Evolutionary conservation across 2,329 filamentous ascomycete species (phyloP).

Genomic region (Fonsecaea nubica): DNA sequence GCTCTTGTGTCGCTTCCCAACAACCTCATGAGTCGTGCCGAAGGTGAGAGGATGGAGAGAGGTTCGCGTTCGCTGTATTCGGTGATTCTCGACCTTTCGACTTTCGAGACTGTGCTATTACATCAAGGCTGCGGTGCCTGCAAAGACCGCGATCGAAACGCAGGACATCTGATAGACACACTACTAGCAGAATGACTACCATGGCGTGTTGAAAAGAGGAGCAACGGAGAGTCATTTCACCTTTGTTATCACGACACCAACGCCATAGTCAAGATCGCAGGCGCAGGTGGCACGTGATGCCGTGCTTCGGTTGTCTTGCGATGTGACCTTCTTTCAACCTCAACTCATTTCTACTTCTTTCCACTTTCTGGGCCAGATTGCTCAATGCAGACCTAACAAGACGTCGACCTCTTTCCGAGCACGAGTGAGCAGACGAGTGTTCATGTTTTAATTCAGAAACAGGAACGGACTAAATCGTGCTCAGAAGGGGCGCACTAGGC

Average conservation of each 20-base stretch:
- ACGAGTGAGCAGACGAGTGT: not conserved
- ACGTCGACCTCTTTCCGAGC: slow-evolving; percentile 11
- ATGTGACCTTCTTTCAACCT: not conserved
- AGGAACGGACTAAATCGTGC: not conserved
- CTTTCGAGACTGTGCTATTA: not conserved
- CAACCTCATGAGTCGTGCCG: not conserved
- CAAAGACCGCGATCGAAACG: not conserved
- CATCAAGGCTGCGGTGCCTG: not conserved
- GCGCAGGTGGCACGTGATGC: not conserved
- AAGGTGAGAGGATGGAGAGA: not conserved
- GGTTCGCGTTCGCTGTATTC: not conserved
- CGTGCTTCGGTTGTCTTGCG: not conserved
- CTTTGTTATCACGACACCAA: not conserved
- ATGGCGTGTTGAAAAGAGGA: not conserved
- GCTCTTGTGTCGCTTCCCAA: not conserved
- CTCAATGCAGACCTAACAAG: not conserved
- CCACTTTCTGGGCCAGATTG: not conserved
- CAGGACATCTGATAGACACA: not conserved
- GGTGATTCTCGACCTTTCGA: not conserved
- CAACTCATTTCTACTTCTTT: not conserved
- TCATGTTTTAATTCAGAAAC: not conserved
- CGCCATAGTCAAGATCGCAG: not conserved
- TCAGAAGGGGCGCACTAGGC: not conserved
- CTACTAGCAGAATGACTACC: not conserved
- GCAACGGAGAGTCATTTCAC: not conserved